phyloP scores from a whole-genome alignment of 2,329 filamentous ascomycete species.

The Talaromyces pinophilus region DNA sequence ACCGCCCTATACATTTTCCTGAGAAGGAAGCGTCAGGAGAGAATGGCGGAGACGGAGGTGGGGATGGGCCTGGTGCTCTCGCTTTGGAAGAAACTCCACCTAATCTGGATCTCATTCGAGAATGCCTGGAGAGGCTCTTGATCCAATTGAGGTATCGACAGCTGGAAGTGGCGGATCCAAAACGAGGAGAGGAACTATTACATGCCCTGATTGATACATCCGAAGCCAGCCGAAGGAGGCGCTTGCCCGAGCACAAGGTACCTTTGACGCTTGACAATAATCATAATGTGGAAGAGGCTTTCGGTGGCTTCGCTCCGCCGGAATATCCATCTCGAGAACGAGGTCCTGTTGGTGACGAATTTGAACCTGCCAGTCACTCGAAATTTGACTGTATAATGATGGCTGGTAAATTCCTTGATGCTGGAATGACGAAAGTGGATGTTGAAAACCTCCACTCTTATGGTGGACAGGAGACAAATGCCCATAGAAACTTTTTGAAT shows the following conservation, averaged over 20 bases:
- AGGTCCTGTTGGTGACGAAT: neutral
- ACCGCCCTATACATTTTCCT: neutral
- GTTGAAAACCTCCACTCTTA: conserved; percentile 26
- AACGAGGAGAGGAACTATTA: neutral
- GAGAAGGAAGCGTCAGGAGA: neutral
- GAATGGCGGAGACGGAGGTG: neutral
- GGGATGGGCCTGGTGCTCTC: neutral
- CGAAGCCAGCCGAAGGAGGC: neutral
- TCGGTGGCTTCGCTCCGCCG: neutral
- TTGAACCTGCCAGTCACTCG: neutral
- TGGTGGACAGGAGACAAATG: conserved; percentile 23
- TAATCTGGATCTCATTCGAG: conserved; percentile 12
- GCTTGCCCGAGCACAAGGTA: neutral
- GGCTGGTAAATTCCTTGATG: conserved; percentile 39
- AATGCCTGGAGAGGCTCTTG: conserved; percentile 15
- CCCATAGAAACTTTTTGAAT: neutral
- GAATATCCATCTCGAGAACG: conserved; percentile 8
- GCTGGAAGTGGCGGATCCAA: neutral
- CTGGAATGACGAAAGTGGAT: conserved; percentile 39
- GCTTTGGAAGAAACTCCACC: conserved; percentile 5
- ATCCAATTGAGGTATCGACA: conserved; percentile 15
- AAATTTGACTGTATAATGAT: conserved; percentile 38
- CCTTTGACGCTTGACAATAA: conserved; percentile 1
- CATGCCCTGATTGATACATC: neutral
- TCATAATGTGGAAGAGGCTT: neutral